Percentiles rank a stretch among this genome's conserved stretches.
Evolutionary conservation across 1,284 basidiomycete genomes (phyloP).

Genomic region (Sutorius eximius): DNA sequence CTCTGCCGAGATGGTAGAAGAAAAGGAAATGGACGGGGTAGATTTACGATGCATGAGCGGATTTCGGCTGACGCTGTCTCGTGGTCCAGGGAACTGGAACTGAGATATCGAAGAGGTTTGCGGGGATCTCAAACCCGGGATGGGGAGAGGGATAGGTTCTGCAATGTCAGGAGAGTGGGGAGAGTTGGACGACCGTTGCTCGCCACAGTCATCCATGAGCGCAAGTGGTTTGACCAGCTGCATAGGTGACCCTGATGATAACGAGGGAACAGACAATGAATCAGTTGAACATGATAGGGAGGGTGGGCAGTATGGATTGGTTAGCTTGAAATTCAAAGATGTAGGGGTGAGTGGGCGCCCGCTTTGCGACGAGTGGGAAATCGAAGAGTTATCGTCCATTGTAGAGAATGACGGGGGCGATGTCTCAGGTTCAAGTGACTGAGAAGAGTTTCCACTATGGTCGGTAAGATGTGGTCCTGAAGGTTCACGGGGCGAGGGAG

Average conservation of each 20-base stretch:
- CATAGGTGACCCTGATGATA: slow-evolving; percentile 40
- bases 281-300: slow-evolving; percentile 47
- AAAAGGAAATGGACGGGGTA: slow-evolving; percentile 39
- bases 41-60: slow-evolving; percentile 40
- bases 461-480: slow-evolving; percentile 6
- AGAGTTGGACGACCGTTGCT: slow-evolving; percentile 19
- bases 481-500: slow-evolving; percentile 8
- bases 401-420: slow-evolving; percentile 26
- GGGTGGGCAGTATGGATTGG: slow-evolving; percentile 37
- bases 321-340: slow-evolving; percentile 38
- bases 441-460: background rate
- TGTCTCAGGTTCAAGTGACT: slow-evolving; percentile 22
- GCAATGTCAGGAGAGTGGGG: slow-evolving; percentile 27
- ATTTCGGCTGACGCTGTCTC: slow-evolving; percentile 32
- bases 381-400: slow-evolving; percentile 34
- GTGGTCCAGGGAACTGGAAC: slow-evolving; percentile 43
- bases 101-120: slow-evolving; percentile 24
- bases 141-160: slow-evolving; percentile 32
- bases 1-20: slow-evolving; percentile 31
- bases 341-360: slow-evolving; percentile 39
- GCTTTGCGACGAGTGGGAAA: slow-evolving; percentile 29
- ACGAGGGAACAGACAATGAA: slow-evolving; percentile 44
- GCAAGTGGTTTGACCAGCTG: slow-evolving; percentile 29
- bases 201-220: slow-evolving; percentile 26
- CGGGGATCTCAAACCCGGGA: slow-evolving; percentile 20